These are phyloP conservation scores for Penstemon davidsonii DNA, from an alignment of 257 asterid species.

Conservation along the genomic window DNA sequence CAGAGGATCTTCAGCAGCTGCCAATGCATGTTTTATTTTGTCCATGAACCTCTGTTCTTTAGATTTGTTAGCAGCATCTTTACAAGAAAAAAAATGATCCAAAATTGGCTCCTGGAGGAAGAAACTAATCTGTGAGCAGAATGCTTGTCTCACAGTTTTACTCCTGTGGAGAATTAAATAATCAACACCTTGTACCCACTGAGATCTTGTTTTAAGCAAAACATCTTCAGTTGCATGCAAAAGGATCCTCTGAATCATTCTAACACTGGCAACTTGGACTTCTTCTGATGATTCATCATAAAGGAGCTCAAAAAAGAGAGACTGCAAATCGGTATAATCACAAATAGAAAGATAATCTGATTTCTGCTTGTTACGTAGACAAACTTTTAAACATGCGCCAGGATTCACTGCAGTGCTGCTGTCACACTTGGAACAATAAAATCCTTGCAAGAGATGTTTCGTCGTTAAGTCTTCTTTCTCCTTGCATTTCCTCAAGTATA, in stretches of 20 bases:
- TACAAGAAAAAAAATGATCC: constrained; percentile 51
- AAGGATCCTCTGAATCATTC: constrained; percentile 67
- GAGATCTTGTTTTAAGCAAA: constrained; percentile 62
- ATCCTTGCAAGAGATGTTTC: constrained; percentile 56
- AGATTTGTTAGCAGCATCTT: constrained; percentile 53
- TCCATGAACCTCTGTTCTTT: constrained; percentile 85
- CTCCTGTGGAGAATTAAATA: constrained; percentile 65
- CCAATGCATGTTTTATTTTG: constrained; percentile 80
- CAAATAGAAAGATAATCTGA: constrained; percentile 36
- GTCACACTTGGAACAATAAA: constrained; percentile 91
- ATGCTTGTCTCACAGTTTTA: constrained; percentile 76
- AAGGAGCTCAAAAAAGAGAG: constrained; percentile 72
- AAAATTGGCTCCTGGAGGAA: constrained; percentile 71
- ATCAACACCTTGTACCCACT: constrained; percentile 77
- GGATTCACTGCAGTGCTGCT: constrained; percentile 29
- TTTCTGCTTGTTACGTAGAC: constrained; percentile 37
- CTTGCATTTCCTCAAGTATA: constrained; percentile 50
- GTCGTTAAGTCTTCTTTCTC: constrained; percentile 40
- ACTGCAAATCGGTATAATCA: constrained; percentile 58
- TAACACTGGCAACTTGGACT: constrained; percentile 83
- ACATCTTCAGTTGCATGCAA: constrained; percentile 64
- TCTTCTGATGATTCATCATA: constrained; percentile 75
- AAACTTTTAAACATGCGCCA: constrained; percentile 39
- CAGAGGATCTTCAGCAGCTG: constrained; percentile 72
- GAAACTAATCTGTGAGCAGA: constrained; percentile 69